Conservation (phyloP, 352 stramenopile species). For the Stramenopiles sp. region DNA sequence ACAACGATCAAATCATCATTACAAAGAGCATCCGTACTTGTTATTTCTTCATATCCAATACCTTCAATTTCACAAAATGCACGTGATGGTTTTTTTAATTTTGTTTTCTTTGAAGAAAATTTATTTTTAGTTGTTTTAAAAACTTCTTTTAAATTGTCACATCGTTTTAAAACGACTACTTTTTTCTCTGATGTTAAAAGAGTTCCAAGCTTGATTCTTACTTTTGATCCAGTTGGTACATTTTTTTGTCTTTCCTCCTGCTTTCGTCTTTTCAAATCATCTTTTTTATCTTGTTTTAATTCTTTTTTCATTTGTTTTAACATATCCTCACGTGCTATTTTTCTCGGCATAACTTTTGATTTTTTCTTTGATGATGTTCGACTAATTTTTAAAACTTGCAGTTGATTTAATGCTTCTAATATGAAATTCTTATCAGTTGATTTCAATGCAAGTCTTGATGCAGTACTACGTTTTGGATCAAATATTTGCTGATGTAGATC, state of each 20-base stretch:
- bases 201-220: background rate
- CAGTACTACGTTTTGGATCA: too few relatives aligned
- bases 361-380: background rate
- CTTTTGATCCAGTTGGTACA: background rate
- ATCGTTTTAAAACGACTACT: background rate
- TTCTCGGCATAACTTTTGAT: background rate
- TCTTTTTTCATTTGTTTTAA: background rate
- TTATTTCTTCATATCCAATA: background rate
- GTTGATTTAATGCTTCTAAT: background rate
- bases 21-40: background rate
- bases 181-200: background rate
- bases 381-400: background rate
- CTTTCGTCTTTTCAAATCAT: background rate
- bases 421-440: background rate
- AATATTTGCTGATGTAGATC: too few relatives aligned
- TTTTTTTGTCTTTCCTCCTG: background rate
- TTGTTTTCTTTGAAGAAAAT: background rate
- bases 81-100: background rate
- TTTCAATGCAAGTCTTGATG: background rate
- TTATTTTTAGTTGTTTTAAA: background rate
- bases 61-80: background rate
- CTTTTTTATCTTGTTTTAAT: background rate
- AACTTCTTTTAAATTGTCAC: conserved; percentile 1
- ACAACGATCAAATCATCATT: background rate
- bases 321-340: background rate